Percentiles rank a stretch among this genome's conserved stretches.
These are phyloP conservation scores for Mycena sanguinolenta DNA, from an alignment of 768 basidiomycete species.

Conservation along the genomic window DNA sequence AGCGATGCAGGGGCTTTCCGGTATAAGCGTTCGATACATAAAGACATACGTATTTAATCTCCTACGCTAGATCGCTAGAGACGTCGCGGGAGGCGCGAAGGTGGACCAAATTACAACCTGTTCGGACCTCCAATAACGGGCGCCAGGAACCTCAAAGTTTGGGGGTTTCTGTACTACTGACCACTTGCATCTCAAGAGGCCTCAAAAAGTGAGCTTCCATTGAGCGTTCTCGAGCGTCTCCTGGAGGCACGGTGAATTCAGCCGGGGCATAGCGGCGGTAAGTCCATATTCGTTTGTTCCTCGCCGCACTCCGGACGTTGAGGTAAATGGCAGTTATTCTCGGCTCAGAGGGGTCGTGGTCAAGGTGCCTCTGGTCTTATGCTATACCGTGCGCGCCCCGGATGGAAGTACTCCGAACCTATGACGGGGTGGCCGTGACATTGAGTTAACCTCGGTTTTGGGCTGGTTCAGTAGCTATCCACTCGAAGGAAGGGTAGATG, in stretches of 20 bases:
- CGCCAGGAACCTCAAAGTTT: too few relatives aligned
- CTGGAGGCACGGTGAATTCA: background rate
- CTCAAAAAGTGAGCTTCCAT: too few relatives aligned
- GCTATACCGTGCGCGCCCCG: background rate
- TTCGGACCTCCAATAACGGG: background rate
- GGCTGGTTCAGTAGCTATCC: too few relatives aligned
- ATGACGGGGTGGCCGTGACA: too few relatives aligned
- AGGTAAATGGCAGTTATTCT: background rate
- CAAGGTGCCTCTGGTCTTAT: background rate
- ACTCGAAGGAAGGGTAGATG: too few relatives aligned
- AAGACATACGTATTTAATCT: background rate
- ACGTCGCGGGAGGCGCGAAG: slow-evolving; percentile 23
- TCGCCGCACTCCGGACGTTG: background rate
- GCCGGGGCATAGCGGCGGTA: background rate
- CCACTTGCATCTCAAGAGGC: too few relatives aligned
- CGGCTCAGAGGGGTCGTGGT: background rate
- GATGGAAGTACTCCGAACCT: background rate
- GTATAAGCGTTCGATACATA: background rate
- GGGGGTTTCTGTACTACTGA: too few relatives aligned
- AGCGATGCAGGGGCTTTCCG: background rate
- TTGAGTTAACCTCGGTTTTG: too few relatives aligned
- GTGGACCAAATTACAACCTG: background rate
- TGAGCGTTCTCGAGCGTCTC: too few relatives aligned
- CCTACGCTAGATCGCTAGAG: background rate
- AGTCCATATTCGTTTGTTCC: too few relatives aligned